A percentile compares a stretch with the other conserved stretches of the same genome.
These are phyloP conservation scores for Trichophyton benhamiae DNA, from an alignment of 2,329 filamentous ascomycete species.

Conservation along the genomic window DNA sequence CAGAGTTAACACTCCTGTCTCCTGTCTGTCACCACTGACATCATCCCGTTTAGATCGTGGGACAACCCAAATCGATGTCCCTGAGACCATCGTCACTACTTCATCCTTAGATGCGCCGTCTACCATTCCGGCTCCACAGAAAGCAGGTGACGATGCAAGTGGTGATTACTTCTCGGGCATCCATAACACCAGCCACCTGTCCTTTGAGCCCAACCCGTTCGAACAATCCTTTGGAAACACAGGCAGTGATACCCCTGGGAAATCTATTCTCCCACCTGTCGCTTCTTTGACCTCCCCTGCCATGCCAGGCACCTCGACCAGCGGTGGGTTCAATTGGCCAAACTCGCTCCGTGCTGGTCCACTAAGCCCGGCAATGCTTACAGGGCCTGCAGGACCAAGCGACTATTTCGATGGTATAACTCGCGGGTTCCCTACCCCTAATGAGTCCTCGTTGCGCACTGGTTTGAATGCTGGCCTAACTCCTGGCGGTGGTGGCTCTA, in stretches of 20 bases:
- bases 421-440: slow-evolving; percentile 73
- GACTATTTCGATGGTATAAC: slow-evolving; percentile 86
- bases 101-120: slow-evolving; percentile 48
- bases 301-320: slow-evolving; percentile 61
- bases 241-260: slow-evolving; percentile 67
- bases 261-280: slow-evolving; percentile 72
- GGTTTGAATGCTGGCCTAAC: slow-evolving; percentile 52
- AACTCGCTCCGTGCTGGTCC: slow-evolving; percentile 84
- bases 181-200: slow-evolving; percentile 39
- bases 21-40: not conserved
- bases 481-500: slow-evolving; percentile 86
- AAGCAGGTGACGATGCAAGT: slow-evolving; percentile 28
- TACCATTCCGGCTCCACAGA: slow-evolving; percentile 59
- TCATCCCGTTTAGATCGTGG: slow-evolving; percentile 14
- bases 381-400: slow-evolving; percentile 57
- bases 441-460: slow-evolving; percentile 86
- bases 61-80: slow-evolving; percentile 13
- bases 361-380: slow-evolving; percentile 92
- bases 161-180: slow-evolving; percentile 58
- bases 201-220: slow-evolving; percentile 82
- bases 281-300: slow-evolving; percentile 84
- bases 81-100: slow-evolving; percentile 36
- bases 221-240: slow-evolving; percentile 76
- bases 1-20: not conserved
- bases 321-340: slow-evolving; percentile 62